Evolutionary conservation across 2,329 filamentous ascomycete species (phyloP), one percentile per base, ranked within the genome.

Genomic region (Aspergillus sclerotialis): DNA sequence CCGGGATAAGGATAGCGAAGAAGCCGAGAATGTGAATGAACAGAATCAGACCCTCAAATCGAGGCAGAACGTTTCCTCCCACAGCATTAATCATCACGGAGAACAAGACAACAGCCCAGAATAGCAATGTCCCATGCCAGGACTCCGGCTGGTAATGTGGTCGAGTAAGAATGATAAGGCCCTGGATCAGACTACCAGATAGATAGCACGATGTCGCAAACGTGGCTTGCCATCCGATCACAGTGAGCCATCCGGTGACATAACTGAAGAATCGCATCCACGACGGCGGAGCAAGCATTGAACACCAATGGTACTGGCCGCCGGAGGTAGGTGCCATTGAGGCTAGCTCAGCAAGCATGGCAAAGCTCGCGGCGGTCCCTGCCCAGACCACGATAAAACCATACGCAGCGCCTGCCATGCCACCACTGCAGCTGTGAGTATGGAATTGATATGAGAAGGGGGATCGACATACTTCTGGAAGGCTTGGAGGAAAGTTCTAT

Each of bases 1-100:
- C 48, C 1, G 67, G 60, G 15, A 73, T 66, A 8, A 75, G 50
- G 35, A 73, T 68, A 0, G 64, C 70, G 37, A 75, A 69, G 46
- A 74, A 69, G 4, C 71, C 72, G 10, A 68, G 47, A n/a, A 74
- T 54, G 37, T 75, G 72, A 4, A 75, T 45, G 16, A 71, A 59
- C 6, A 73, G 51, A 14, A 72, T 59, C 10, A 68, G 42, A 1
- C 67, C 65, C 47, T 77, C 73, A 28, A 73, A 54, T 10, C 62
- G 52, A 2, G 70, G 69, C 2, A 75, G 50, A 2, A 64, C 41
- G 25, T 56, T 59, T 2, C 62, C 64, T 5, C 62, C 55, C 9
- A 64, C 51, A 1, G 62, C 61, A 41, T 74, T 75, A 39, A 70
- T 58, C 16, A 53, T 46, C 5, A 65, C 43, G 4, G 55, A 52